Conservation (phyloP, 495 filamentous ascomycete genomes). For the Hypoxylon fragiforme region DNA sequence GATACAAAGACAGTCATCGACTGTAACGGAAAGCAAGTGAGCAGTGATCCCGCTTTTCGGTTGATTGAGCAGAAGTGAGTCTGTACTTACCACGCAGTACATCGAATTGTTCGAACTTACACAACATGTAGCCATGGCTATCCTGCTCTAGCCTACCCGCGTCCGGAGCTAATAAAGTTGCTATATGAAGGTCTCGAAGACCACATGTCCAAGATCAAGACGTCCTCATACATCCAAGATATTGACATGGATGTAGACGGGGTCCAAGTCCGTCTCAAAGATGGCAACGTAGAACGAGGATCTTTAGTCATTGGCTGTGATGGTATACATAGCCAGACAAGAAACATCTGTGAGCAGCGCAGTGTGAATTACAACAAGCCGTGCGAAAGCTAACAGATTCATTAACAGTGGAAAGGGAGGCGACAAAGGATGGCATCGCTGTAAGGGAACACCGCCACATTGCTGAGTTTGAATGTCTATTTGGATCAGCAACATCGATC, state of each 20-base stretch:
- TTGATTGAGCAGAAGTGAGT: conserved; percentile 23
- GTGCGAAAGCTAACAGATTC: no score
- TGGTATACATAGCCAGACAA: conserved; percentile 50
- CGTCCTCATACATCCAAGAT: conserved; percentile 29
- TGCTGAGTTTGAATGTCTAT: no score
- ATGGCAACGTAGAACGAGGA: conserved; percentile 46
- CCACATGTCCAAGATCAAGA: conserved; percentile 34
- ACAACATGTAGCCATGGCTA: conserved; percentile 6
- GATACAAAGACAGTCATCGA: conserved; percentile 17
- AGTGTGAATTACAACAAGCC: no score
- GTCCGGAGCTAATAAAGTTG: conserved; percentile 37
- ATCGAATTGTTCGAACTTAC: no score
- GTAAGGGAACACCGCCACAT: no score
- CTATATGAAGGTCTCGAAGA: conserved; percentile 41
- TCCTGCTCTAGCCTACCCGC: conserved; percentile 32
- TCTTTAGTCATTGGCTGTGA: conserved; percentile 54
- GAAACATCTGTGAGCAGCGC: no score
- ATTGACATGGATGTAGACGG: conserved; percentile 34
- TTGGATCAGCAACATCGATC: no score
- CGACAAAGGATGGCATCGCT: no score
- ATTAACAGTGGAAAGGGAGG: no score
- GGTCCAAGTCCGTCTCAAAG: conserved; percentile 38
- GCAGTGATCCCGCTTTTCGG: background rate
- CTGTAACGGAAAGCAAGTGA: conserved; percentile 7
- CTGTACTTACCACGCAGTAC: no score